Evolutionary conservation across 2,329 filamentous ascomycete species (phyloP).

Genomic region (Fusarium liriodendri): DNA sequence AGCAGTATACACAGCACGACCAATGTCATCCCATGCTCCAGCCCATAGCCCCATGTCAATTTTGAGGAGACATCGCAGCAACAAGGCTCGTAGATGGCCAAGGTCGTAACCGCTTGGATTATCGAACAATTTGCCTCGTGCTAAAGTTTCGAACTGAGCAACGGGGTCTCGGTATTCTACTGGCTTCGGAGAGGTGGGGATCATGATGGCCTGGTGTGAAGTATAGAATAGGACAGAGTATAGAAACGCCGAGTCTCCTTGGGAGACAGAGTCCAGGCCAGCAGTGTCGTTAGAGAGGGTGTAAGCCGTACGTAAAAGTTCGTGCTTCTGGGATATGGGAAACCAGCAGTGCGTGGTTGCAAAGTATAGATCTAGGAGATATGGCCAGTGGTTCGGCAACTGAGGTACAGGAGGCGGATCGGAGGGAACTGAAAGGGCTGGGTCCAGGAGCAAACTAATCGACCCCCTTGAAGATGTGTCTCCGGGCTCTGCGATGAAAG

Average conservation of each 20-base stretch:
- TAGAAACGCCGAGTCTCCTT: slow-evolving; percentile 11
- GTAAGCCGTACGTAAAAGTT: slow-evolving; percentile 14
- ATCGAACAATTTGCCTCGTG: not conserved
- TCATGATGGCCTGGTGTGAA: not conserved
- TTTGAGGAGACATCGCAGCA: slow-evolving; percentile 5
- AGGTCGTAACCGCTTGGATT: not conserved
- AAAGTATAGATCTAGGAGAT: slow-evolving; percentile 12
- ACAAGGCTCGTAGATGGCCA: slow-evolving; percentile 15
- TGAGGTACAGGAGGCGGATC: too few relatives aligned
- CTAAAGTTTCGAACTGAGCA: not conserved
- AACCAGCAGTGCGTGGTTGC: slow-evolving; percentile 23
- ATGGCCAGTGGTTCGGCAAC: not conserved
- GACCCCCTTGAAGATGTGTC: too few relatives aligned
- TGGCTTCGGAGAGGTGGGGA: not conserved
- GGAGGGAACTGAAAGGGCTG: too few relatives aligned
- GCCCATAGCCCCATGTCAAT: not conserved
- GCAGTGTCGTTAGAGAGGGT: not conserved
- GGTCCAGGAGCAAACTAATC: too few relatives aligned
- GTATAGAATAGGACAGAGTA: slow-evolving; percentile 9
- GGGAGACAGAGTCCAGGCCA: too few relatives aligned
- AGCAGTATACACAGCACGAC: slow-evolving; percentile 1
- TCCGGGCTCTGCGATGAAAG: not conserved
- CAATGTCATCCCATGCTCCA: slow-evolving; percentile 4
- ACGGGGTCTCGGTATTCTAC: too few relatives aligned
- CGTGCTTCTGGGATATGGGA: slow-evolving; percentile 16